These are phyloP conservation scores for Chondrus crispus DNA, from an alignment of 23 red algal species.

Conservation along the genomic window DNA sequence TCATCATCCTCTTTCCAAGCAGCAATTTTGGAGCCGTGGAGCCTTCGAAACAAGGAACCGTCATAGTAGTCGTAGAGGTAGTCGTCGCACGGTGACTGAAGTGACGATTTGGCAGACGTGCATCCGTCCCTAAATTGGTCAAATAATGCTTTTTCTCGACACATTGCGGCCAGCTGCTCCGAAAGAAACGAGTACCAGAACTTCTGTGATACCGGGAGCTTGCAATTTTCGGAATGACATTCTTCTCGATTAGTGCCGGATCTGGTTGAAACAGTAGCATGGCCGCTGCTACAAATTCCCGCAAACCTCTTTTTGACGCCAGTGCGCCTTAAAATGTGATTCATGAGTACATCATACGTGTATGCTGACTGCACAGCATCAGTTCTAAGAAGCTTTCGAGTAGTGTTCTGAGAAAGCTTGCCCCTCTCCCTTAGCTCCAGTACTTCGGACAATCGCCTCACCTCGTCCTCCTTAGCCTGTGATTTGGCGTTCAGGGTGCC, in stretches of 20 bases:
- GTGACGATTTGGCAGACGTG: no score
- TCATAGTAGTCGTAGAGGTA: not conserved
- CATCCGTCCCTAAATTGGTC: not conserved
- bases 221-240: not conserved
- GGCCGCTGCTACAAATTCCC: not conserved
- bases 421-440: not conserved
- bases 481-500: no score
- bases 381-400: not conserved
- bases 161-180: not conserved
- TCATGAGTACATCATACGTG: not conserved
- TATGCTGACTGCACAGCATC: not conserved
- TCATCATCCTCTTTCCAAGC: not conserved
- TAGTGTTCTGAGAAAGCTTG: not conserved
- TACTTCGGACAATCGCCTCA: not conserved
- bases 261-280: not conserved
- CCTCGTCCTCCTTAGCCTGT: no score
- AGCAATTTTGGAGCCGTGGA: not conserved
- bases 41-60: not conserved
- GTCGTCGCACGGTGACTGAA: no score
- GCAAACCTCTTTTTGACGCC: not conserved
- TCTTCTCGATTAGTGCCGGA: not conserved
- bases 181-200: conserved; percentile 12
- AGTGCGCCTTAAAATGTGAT: not conserved
- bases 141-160: not conserved
- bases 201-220: not conserved